These are phyloP conservation scores for Naganishia onofrii DNA, from an alignment of 768 basidiomycete genomes.

Conservation along the genomic window DNA sequence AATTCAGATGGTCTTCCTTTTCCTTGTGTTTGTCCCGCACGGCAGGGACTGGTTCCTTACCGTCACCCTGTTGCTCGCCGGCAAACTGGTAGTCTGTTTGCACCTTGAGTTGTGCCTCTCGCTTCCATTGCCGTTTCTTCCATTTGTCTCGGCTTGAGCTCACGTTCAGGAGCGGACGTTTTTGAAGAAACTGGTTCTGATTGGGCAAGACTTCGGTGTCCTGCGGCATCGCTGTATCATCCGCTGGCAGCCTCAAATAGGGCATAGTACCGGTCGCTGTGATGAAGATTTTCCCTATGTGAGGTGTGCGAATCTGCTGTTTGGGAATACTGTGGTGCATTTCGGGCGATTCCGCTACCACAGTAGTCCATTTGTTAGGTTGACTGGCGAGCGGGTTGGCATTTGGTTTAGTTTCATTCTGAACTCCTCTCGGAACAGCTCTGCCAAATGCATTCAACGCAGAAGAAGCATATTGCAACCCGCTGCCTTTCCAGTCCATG, in stretches of 20 bases:
- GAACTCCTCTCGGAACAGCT: neutral
- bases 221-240: neutral
- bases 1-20: constrained; percentile 31
- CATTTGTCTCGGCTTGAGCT: constrained; percentile 26
- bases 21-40: constrained; percentile 25
- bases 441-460: neutral
- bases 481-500: constrained; percentile 12
- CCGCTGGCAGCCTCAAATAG: neutral
- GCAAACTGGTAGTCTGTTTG: too few relatives aligned
- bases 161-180: constrained; percentile 17
- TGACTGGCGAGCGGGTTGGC: neutral
- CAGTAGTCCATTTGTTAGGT: neutral
- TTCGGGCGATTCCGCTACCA: neutral
- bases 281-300: neutral
- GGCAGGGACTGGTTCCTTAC: too few relatives aligned
- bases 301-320: neutral
- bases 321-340: neutral
- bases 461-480: constrained; percentile 2
- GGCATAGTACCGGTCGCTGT: neutral
- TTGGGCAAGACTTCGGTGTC: neutral
- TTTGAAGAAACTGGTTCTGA: constrained; percentile 1
- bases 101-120: neutral
- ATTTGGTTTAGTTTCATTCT: too few relatives aligned
- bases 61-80: neutral
- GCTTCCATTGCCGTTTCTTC: constrained; percentile 20